phyloP scores from a whole-genome alignment of 306 rosid species.

The Malus sieversii region DNA sequence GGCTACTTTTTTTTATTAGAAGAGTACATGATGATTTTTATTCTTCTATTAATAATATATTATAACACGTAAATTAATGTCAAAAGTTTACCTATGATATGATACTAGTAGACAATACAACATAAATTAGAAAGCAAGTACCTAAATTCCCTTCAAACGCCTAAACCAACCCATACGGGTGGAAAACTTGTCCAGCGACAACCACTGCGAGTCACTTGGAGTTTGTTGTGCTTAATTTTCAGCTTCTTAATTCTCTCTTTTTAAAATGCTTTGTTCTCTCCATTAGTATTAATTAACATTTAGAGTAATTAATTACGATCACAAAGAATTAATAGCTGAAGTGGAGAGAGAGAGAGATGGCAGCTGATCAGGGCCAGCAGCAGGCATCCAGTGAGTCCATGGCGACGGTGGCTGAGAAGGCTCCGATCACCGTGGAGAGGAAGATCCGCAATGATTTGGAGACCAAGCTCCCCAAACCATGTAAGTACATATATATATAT shows the following conservation, averaged over 20 bases:
- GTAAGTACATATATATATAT: conserved; percentile 10
- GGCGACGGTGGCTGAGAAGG: conserved; percentile 28
- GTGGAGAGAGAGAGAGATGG: conserved; percentile 1
- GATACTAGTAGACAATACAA: no score
- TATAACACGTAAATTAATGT: no score
- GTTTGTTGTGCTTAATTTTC: conserved; percentile 10
- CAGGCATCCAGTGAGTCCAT: conserved; percentile 19
- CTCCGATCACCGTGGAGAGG: conserved; percentile 22
- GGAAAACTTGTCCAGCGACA: not conserved
- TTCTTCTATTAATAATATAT: no score
- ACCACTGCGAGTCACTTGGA: conserved; percentile 14
- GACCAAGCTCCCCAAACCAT: conserved; percentile 55
- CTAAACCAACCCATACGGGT: not conserved
- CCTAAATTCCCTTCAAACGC: not conserved
- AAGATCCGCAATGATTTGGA: conserved; percentile 33
- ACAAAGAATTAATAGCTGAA: not conserved
- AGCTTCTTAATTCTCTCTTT: not conserved
- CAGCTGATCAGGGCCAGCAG: not conserved
- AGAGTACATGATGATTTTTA: not conserved
- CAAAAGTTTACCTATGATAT: no score
- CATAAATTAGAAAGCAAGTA: not conserved
- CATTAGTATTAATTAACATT: not conserved
- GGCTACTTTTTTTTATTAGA: no score
- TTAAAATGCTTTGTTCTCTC: not conserved
- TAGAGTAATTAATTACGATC: not conserved